A percentile compares a stretch with the other conserved stretches of the same genome.
Evolutionary conservation across 2,329 filamentous ascomycete species (phyloP).

Genomic region (Xylaria sp.): DNA sequence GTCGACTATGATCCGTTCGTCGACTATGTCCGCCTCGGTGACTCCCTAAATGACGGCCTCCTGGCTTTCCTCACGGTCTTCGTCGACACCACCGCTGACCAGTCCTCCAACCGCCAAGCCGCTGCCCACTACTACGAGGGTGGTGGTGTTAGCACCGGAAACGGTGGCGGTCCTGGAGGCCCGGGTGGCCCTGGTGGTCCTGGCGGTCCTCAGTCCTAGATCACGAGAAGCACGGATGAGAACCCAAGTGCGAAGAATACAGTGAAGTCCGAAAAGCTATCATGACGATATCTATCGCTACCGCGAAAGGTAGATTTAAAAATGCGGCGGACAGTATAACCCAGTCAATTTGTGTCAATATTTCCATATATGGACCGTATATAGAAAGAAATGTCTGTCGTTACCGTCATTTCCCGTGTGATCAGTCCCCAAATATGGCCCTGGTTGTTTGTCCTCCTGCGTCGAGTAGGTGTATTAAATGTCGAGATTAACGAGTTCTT

Average conservation of each 20-base stretch:
- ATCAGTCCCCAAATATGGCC: neutral
- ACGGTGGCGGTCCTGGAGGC: slow-evolving; percentile 23
- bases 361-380: neutral
- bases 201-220: slow-evolving; percentile 11
- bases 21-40: slow-evolving; percentile 66
- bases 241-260: neutral
- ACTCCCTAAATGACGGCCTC: slow-evolving; percentile 58
- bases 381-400: slow-evolving; percentile 22
- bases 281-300: neutral
- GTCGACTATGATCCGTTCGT: slow-evolving; percentile 64
- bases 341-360: neutral
- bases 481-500: neutral
- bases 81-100: slow-evolving; percentile 53
- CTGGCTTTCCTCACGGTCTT: slow-evolving; percentile 61
- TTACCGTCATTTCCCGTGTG: slow-evolving; percentile 6
- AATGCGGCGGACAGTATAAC: neutral
- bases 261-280: neutral
- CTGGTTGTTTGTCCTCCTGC: neutral
- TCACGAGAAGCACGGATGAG: neutral
- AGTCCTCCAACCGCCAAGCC: slow-evolving; percentile 35
- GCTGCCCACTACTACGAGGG: slow-evolving; percentile 45
- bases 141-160: slow-evolving; percentile 41
- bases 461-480: neutral
- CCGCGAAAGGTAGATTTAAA: neutral
- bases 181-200: slow-evolving; percentile 21